Base-by-base conservation (phyloP, 2,329 filamentous ascomycete species). In the Cladosporium sp. region DNA sequence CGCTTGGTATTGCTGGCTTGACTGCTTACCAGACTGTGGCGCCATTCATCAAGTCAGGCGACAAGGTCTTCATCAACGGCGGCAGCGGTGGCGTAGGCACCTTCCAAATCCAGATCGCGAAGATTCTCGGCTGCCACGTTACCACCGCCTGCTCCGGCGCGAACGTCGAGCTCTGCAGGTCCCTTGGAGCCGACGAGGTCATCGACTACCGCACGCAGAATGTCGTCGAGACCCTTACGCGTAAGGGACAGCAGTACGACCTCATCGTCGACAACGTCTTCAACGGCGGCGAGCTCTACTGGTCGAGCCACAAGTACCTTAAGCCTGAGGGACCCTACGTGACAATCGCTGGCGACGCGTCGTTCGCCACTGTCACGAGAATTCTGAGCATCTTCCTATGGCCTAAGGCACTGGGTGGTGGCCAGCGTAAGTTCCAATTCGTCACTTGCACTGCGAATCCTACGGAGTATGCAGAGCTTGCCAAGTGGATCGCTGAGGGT, bases 61-160 rank as follows among this genome's bases (percentile, higher is more conserved):
- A 82, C 51, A 80, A 76, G 64, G 76, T 88, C 5, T 84, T 88
- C 66, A 80, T 88, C 68, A 87, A 88, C 63, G 85, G 84, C 14
- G 84, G 84, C 1, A 83, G 79, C 3, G 85, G 85, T 3, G 85
- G 85, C 0, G 80, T 78, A 0, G 86, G 86, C 0, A 77, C 79
- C 0, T 86, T 79, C 59, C 80, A 77, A 0, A 82, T 88, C 56
- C 85, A 88, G 66, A 78, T 88, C 40, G 85, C 84, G 9, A 87
- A 86, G 67, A 73, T 75, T 0, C 66, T 83, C 2, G 84, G 84
- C 0, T 84, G 80, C 63, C 74, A 81, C 61, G 85, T 88, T 28
- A 82, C 80, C 1, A 76, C 77, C 2, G 79, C 78, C 6, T 88
- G 85, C 65, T 87, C 84, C 12, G 76, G 73, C 1, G 70, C 69